These are phyloP conservation scores for Suillus clintonianus DNA, from an alignment of 768 basidiomycete species.

Conservation along the genomic window DNA sequence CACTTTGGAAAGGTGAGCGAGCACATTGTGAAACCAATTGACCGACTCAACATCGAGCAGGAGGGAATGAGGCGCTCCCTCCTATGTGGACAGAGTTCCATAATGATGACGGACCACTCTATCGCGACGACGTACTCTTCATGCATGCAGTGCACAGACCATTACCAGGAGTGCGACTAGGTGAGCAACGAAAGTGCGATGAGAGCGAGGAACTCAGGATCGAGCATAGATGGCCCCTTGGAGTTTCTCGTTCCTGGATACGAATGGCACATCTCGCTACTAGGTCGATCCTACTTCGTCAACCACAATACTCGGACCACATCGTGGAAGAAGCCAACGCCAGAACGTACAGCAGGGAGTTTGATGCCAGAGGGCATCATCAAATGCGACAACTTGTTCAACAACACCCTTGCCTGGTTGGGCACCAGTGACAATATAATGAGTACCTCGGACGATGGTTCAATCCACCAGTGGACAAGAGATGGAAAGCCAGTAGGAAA, in stretches of 20 bases:
- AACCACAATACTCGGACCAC: not conserved
- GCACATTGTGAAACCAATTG: too few relatives aligned
- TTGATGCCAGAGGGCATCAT: not conserved
- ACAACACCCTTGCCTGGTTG: not conserved
- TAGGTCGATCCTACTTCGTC: not conserved
- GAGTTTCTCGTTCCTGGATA: not conserved
- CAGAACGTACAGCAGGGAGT: too few relatives aligned
- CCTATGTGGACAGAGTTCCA: not conserved
- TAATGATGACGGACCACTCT: not conserved
- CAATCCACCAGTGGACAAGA: too few relatives aligned
- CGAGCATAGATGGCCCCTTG: not conserved
- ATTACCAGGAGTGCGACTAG: not conserved
- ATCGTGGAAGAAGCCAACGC: not conserved
- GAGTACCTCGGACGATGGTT: too few relatives aligned
- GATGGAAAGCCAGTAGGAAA: not conserved
- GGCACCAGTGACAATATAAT: not conserved
- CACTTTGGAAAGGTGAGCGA: not conserved
- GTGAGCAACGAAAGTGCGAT: not conserved
- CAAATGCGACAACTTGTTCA: too few relatives aligned
- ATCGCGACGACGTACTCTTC: not conserved
- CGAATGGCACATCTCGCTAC: not conserved
- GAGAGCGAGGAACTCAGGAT: not conserved
- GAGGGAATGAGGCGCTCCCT: not conserved
- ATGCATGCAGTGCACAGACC: not conserved
- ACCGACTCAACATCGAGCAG: not conserved